Evolutionary conservation across 192 early-diverging fungal species (phyloP).

Genomic region (Glomus cerebriforme): DNA sequence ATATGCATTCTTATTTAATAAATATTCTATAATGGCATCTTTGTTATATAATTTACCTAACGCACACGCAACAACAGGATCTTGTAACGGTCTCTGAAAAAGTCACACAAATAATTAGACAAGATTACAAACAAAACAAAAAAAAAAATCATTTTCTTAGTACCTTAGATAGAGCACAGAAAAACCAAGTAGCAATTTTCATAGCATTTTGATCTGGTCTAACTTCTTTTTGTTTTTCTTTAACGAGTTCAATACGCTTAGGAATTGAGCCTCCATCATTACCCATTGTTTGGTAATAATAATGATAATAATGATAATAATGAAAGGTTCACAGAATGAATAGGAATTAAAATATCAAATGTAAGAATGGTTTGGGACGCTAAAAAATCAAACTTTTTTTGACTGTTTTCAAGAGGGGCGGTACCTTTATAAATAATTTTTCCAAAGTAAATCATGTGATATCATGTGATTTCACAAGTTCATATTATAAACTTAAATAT

Average conservation of each 20-base stretch:
- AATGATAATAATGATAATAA: not conserved
- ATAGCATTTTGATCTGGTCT: constrained; percentile 67
- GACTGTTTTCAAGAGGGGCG: no score
- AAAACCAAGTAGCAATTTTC: constrained; percentile 65
- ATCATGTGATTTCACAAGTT: no score
- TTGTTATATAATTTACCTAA: constrained; percentile 87
- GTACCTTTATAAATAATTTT: no score
- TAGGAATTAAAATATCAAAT: no score
- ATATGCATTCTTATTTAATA: constrained; percentile 69
- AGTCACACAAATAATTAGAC: not conserved
- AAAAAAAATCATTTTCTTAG: not conserved
- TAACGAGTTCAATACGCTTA: constrained; percentile 81
- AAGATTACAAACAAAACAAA: not conserved
- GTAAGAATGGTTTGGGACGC: no score
- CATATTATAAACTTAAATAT: no score
- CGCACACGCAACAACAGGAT: constrained; percentile 67
- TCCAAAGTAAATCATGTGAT: no score
- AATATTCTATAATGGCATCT: constrained; percentile 72
- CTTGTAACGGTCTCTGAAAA: constrained; percentile 48
- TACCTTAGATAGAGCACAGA: constrained; percentile 81
- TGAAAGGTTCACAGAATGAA: not conserved
- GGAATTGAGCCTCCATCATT: constrained; percentile 92
- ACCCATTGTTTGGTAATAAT: constrained; percentile 52
- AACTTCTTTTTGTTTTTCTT: constrained; percentile 69
- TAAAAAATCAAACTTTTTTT: no score